These are phyloP conservation scores for Colletotrichum sp. DNA, from an alignment of 2,329 filamentous ascomycete species.

Conservation along the genomic window DNA sequence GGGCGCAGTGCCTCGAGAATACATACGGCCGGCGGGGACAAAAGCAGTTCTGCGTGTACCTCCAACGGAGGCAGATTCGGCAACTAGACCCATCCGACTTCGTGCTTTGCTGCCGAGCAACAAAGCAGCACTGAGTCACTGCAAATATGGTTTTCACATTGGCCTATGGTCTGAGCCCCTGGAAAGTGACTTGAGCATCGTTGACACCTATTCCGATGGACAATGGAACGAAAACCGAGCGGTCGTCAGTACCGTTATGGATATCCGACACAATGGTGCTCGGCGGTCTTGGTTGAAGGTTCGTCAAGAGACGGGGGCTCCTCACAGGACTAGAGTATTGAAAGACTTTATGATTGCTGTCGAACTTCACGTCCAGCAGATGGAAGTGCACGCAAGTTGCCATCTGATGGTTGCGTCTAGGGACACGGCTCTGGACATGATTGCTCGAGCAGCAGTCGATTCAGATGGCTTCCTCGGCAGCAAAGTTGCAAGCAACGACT, in stretches of 20 bases:
- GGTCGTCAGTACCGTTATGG: not conserved
- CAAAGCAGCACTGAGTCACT: not conserved
- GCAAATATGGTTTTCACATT: not conserved
- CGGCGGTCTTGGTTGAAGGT: not conserved
- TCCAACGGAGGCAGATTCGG: not conserved
- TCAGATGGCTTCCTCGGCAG: not conserved
- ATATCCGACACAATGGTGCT: not conserved
- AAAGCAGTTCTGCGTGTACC: not conserved
- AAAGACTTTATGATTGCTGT: not conserved
- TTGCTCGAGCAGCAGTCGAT: not conserved
- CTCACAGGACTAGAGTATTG: no score
- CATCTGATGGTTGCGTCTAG: not conserved
- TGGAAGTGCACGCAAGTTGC: not conserved
- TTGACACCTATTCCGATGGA: not conserved
- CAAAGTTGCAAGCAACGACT: not conserved
- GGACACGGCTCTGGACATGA: not conserved
- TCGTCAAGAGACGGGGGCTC: not conserved
- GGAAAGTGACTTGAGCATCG: not conserved
- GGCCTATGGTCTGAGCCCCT: rapidly evolving
- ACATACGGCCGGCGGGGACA: not conserved
- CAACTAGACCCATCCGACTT: not conserved
- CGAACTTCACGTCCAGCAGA: not conserved
- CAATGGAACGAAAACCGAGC: not conserved
- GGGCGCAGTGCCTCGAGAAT: not conserved
- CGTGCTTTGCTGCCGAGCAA: not conserved